Base-by-base conservation (phyloP, 2,329 filamentous ascomycete genomes). In the Fonsecaea nubica region DNA sequence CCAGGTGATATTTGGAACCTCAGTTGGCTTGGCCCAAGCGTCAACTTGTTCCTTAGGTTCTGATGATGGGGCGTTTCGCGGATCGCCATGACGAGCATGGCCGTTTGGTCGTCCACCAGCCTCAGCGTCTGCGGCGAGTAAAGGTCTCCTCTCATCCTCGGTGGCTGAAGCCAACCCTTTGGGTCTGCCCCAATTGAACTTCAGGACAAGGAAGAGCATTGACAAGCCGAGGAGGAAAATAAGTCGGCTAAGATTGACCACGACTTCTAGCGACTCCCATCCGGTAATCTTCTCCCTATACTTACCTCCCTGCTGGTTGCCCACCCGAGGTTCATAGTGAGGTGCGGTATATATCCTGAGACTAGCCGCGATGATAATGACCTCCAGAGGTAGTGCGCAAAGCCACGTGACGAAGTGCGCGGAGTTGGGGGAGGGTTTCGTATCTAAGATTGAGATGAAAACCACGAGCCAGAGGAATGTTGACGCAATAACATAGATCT, bases 381-480 rank as follows among this genome's bases (percentile, higher is more conserved):
- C 73, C 77, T 99, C 95, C 68, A 92, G 85, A 32, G 86, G 77
- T n/a, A 92, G 77, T 32, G 89, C 89, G 52, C 92, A 79, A 50
- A 84, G 77, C 95, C 95, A 99, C 73, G 92, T 89, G 55, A 90
- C 79, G 63, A 94, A 86, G 78, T 97, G 93, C 61, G 92, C 89
- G 55, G 89, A 82, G 58, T 90, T 93, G 0, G 95, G 95, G 12
- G 91, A 91, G 38, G 92, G 89, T 69, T 87, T 88, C 75, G 90
- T 91, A 77, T 97, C 93, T 74, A 96, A 84, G 64, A 98, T 86
- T 35, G 93, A 93, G 74, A 97, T 90, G 71, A 96, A 85, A 71
- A 97, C 86, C 72, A 97, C 89, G 58, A 91, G 85, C 81, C 96
- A 95, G 70, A 95, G 88, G 82, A 96, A 97, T 71, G 93, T 90